phyloP scores from a whole-genome alignment of 306 rosid species.

The Calophaca sinica region DNA sequence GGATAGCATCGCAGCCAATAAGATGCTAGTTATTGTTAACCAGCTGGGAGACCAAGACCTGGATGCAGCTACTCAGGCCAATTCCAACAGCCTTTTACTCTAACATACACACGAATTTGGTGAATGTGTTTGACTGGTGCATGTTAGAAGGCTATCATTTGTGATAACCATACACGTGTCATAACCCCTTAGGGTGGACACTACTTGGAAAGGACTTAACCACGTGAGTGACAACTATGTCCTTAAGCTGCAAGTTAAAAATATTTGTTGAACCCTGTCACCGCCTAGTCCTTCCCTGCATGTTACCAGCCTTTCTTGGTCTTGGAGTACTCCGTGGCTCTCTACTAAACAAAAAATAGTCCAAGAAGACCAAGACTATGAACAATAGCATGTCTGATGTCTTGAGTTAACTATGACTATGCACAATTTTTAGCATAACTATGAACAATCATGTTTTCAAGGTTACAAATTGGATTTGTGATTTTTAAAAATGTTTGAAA shows the following conservation, averaged over 20 bases:
- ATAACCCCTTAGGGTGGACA: constrained; percentile 44
- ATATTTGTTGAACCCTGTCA: constrained; percentile 11
- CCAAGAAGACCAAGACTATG: neutral
- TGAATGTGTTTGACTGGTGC: constrained; percentile 39
- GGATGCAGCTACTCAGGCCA: constrained; percentile 21
- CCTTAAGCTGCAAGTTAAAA: constrained; percentile 38
- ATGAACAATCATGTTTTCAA: too few species aligned
- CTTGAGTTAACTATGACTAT: too few species aligned
- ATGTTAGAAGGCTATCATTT: constrained; percentile 8
- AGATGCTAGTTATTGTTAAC: constrained; percentile 39
- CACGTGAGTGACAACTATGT: constrained; percentile 59
- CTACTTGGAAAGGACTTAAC: constrained; percentile 34
- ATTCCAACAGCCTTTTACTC: constrained; percentile 20
- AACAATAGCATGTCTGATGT: too few species aligned
- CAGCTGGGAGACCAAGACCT: constrained; percentile 42
- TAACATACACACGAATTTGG: neutral
- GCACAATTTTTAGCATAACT: too few species aligned
- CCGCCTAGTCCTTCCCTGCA: neutral
- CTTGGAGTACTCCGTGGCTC: neutral
- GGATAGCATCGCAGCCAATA: constrained; percentile 8
- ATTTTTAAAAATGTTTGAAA: too few species aligned
- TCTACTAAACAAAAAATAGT: neutral
- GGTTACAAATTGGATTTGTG: too few species aligned
- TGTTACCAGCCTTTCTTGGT: constrained; percentile 31
- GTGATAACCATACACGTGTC: constrained; percentile 49